A percentile compares a stretch with the other conserved stretches of the same genome.
These are phyloP conservation scores for Pulveroboletus ravenelii DNA, from an alignment of 768 basidiomycete species.

Conservation along the genomic window DNA sequence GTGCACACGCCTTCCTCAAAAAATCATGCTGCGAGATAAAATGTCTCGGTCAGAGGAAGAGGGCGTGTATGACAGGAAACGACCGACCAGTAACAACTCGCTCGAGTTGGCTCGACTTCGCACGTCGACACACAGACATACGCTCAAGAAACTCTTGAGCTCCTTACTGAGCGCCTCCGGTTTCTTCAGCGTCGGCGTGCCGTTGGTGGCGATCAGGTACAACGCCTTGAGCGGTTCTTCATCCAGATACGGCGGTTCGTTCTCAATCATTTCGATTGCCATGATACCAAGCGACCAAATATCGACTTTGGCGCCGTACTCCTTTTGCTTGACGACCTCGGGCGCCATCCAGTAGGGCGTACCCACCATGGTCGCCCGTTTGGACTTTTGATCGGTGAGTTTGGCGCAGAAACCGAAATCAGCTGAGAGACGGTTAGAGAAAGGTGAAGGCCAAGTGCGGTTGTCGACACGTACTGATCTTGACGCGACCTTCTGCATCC, in stretches of 20 bases:
- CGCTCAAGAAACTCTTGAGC: slow-evolving; percentile 93
- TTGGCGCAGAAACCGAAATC: slow-evolving; percentile 98
- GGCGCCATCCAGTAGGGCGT: slow-evolving; percentile 99
- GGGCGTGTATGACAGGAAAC: too few relatives aligned
- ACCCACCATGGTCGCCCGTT: slow-evolving; percentile 97
- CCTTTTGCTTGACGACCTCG: slow-evolving; percentile 97
- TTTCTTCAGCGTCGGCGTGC: slow-evolving; percentile 95
- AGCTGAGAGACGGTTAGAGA: slow-evolving; percentile 45
- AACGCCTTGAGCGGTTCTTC: slow-evolving; percentile 93
- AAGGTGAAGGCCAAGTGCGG: background rate
- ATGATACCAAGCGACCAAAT: slow-evolving; percentile 98
- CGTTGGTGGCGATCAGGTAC: slow-evolving; percentile 96
- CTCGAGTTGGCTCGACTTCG: slow-evolving; percentile 85
- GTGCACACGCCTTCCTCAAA: slow-evolving; percentile 80
- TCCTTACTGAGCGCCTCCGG: slow-evolving; percentile 89
- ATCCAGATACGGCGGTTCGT: slow-evolving; percentile 92
- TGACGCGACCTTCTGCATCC: slow-evolving; percentile 88
- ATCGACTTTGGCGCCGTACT: slow-evolving; percentile 94
- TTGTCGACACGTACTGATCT: slow-evolving; percentile 74
- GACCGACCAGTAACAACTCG: slow-evolving; percentile 75
- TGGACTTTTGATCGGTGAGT: slow-evolving; percentile 92
- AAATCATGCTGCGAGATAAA: slow-evolving; percentile 80
- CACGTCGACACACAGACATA: slow-evolving; percentile 98
- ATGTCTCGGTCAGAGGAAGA: background rate
- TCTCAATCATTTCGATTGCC: slow-evolving; percentile 99